Evolutionary conservation across 129 eudicot genomes (phyloP).

Genomic region (Centaurea solstitialis): DNA sequence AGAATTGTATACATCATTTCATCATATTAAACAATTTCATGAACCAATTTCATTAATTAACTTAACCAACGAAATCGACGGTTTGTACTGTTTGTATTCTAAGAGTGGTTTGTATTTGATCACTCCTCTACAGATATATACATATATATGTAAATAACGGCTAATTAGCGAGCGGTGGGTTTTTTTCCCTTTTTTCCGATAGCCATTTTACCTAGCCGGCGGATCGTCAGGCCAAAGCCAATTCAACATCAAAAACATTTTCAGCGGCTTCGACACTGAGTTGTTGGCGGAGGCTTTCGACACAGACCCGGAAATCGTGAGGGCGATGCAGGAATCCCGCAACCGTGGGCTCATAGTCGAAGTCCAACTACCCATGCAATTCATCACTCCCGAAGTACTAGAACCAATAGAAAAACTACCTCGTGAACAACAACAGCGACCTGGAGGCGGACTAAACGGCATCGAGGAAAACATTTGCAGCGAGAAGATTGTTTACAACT

Average conservation of each 20-base stretch:
- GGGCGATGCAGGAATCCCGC: slow-evolving; percentile 45
- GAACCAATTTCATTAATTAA: no score
- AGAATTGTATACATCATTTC: no score
- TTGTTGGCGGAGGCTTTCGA: slow-evolving; percentile 68
- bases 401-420: no score
- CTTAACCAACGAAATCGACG: no score
- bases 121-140: no score
- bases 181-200: background rate
- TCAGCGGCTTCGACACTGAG: slow-evolving; percentile 47
- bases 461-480: slow-evolving; percentile 59
- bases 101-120: no score
- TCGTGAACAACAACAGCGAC: background rate
- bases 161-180: no score
- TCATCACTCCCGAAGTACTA: slow-evolving; percentile 63
- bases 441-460: slow-evolving; percentile 31
- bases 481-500: slow-evolving; percentile 41
- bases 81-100: no score
- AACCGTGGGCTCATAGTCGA: slow-evolving; percentile 52
- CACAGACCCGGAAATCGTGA: slow-evolving; percentile 33
- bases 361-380: slow-evolving; percentile 40
- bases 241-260: slow-evolving; percentile 52
- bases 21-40: no score
- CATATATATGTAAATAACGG: no score
- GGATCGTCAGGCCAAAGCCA: slow-evolving; percentile 34
- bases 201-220: slow-evolving; percentile 73